These are phyloP conservation scores for Kockovaella imperatae DNA, from an alignment of 768 basidiomycete genomes.

Conservation along the genomic window DNA sequence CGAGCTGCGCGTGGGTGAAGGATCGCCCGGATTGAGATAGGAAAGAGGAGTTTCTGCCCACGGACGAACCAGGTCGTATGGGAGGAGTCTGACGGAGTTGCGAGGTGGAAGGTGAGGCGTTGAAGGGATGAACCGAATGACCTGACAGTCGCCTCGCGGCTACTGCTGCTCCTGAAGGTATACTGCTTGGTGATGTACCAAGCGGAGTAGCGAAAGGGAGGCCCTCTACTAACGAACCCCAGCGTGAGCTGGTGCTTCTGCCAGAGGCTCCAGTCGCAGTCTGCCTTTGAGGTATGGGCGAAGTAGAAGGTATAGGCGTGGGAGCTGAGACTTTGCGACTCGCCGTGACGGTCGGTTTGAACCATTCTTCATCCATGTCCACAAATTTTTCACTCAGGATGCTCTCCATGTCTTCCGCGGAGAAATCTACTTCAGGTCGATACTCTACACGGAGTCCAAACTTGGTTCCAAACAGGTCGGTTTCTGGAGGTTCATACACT, in stretches of 20 bases:
- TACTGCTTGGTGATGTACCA: not conserved
- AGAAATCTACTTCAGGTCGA: slow-evolving; percentile 37
- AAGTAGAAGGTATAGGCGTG: slow-evolving; percentile 14
- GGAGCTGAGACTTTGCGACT: slow-evolving; percentile 5
- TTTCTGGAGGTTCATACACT: slow-evolving; percentile 21
- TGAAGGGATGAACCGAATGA: slow-evolving; percentile 36
- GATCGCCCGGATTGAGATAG: slow-evolving; percentile 43
- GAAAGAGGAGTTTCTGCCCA: slow-evolving; percentile 39
- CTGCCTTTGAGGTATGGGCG: slow-evolving; percentile 32
- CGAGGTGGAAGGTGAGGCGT: slow-evolving; percentile 29
- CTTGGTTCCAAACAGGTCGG: slow-evolving; percentile 29
- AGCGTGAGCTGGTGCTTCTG: slow-evolving; percentile 8
- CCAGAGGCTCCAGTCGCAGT: slow-evolving; percentile 23
- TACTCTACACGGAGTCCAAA: slow-evolving; percentile 27
- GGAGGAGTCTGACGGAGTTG: slow-evolving; percentile 19
- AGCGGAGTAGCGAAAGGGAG: slow-evolving; percentile 26
- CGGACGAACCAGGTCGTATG: slow-evolving; percentile 21
- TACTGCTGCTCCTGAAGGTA: slow-evolving; percentile 14
- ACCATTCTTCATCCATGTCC: slow-evolving; percentile 44
- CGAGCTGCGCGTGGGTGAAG: slow-evolving; percentile 37
- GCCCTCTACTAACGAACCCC: slow-evolving; percentile 29
- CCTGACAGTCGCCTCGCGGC: slow-evolving; percentile 33
- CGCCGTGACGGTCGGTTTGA: slow-evolving; percentile 37
- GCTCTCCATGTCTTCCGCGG: slow-evolving; percentile 38
- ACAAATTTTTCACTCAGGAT: slow-evolving; percentile 38